These are phyloP conservation scores for Abelmoschus esculentus DNA, from an alignment of 345 rosid species.

Conservation along the genomic window DNA sequence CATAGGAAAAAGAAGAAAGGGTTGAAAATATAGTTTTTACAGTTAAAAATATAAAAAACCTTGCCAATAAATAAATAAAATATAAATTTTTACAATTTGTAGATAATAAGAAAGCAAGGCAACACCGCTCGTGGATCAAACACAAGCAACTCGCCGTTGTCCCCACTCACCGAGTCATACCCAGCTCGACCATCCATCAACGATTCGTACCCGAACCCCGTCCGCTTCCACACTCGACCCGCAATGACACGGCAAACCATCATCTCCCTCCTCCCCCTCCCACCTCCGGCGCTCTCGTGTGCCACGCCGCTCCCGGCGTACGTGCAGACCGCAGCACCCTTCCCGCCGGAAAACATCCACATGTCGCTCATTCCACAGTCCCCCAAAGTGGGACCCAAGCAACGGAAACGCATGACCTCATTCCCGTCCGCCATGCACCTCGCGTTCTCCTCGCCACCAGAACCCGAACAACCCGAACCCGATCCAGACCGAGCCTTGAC, in stretches of 20 bases:
- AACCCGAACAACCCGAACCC: constrained; percentile 12
- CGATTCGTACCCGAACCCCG: constrained; percentile 26
- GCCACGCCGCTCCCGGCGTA: constrained; percentile 26
- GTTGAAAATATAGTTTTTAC: too few relatives aligned
- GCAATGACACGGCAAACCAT: constrained; percentile 86
- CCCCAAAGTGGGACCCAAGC: neutral
- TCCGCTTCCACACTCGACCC: constrained; percentile 62
- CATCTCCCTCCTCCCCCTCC: constrained; percentile 81
- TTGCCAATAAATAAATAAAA: neutral
- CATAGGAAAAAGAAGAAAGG: too few relatives aligned
- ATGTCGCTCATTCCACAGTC: constrained; percentile 28
- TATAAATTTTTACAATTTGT: constrained; percentile 42
- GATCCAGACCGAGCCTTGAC: constrained; percentile 53
- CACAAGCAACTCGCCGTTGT: constrained; percentile 73
- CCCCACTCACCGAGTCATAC: constrained; percentile 86
- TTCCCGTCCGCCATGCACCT: constrained; percentile 89
- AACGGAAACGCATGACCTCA: constrained; percentile 87
- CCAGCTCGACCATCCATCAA: constrained; percentile 37
- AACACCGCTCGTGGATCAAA: constrained; percentile 81
- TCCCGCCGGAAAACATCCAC: constrained; percentile 49
- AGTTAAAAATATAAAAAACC: neutral
- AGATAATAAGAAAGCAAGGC: constrained; percentile 90
- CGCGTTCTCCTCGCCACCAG: constrained; percentile 47
- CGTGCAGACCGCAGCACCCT: constrained; percentile 26
- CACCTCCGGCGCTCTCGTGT: constrained; percentile 75